These are phyloP conservation scores for Eucalyptus cloeziana DNA, from an alignment of 345 rosid species.

Conservation along the genomic window DNA sequence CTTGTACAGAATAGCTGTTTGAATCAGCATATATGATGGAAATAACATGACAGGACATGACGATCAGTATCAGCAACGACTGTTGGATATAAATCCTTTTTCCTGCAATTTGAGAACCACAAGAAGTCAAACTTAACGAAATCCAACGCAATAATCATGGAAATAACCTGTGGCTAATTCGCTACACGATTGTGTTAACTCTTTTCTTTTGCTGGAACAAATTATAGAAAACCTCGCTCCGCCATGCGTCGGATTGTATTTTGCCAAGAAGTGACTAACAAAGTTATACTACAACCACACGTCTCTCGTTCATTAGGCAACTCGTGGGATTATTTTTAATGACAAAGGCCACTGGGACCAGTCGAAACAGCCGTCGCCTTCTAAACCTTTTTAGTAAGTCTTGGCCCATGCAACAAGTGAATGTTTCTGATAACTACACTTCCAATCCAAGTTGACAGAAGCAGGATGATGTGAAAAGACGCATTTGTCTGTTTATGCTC, in stretches of 20 bases:
- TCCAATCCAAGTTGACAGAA: background rate
- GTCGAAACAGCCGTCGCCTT: background rate
- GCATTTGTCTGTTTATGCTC: background rate
- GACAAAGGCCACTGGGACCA: background rate
- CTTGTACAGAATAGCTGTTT: conserved; percentile 11
- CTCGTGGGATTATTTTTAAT: background rate
- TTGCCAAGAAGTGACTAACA: background rate
- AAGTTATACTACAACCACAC: background rate
- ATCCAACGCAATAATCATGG: background rate
- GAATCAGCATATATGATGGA: conserved; percentile 17
- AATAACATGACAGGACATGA: conserved; percentile 22
- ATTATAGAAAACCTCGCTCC: background rate
- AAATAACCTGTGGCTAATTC: background rate
- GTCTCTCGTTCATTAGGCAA: background rate
- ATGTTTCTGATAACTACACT: background rate
- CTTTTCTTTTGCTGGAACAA: background rate
- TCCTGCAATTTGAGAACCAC: conserved; percentile 24
- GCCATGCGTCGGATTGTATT: background rate
- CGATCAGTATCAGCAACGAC: conserved; percentile 22
- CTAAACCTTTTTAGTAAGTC: background rate
- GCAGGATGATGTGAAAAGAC: background rate
- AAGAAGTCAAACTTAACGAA: background rate
- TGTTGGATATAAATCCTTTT: background rate
- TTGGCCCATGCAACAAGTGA: background rate
- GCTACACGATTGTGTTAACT: background rate